A percentile compares a stretch with the other conserved stretches of the same genome.
These are phyloP conservation scores for Wickerhamiella dianesei DNA, from an alignment of 805 yeast species.

Conservation along the genomic window DNA sequence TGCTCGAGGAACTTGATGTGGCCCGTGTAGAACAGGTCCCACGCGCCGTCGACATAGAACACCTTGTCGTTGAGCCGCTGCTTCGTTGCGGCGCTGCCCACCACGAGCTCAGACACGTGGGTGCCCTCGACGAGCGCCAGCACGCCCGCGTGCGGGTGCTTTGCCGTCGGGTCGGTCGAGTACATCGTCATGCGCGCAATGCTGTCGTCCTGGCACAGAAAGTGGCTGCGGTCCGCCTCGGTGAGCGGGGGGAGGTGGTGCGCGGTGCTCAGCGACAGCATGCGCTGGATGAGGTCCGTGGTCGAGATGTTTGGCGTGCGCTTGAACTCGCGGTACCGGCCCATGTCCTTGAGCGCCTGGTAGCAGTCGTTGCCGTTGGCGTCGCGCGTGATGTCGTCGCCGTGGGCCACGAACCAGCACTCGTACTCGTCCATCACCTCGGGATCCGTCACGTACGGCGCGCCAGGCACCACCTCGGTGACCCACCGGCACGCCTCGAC, in stretches of 20 bases:
- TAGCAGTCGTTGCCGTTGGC: constrained; percentile 93
- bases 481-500: constrained; percentile 89
- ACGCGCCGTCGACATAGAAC: constrained; percentile 65
- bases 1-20: constrained; percentile 62
- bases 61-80: constrained; percentile 17
- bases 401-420: constrained; percentile 92
- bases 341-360: constrained; percentile 64
- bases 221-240: constrained; percentile 10
- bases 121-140: constrained; percentile 6
- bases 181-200: constrained; percentile 14
- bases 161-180: constrained; percentile 16
- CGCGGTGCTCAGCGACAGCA: constrained; percentile 46
- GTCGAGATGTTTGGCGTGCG: constrained; percentile 91
- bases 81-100: constrained; percentile 5
- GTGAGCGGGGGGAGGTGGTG: constrained; percentile 39
- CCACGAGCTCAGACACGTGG: constrained; percentile 6
- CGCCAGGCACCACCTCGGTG: constrained; percentile 51
- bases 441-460: constrained; percentile 92
- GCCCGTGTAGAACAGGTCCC: constrained; percentile 88
- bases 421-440: constrained; percentile 55
- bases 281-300: constrained; percentile 84
- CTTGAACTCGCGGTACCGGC: constrained; percentile 81
- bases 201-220: constrained; percentile 7
- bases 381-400: constrained; percentile 95
- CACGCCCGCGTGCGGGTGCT: constrained; percentile 18